Base-by-base conservation (phyloP, 225 moss, liverwort and hornwort genomes). In the Lunularia cruciata region DNA sequence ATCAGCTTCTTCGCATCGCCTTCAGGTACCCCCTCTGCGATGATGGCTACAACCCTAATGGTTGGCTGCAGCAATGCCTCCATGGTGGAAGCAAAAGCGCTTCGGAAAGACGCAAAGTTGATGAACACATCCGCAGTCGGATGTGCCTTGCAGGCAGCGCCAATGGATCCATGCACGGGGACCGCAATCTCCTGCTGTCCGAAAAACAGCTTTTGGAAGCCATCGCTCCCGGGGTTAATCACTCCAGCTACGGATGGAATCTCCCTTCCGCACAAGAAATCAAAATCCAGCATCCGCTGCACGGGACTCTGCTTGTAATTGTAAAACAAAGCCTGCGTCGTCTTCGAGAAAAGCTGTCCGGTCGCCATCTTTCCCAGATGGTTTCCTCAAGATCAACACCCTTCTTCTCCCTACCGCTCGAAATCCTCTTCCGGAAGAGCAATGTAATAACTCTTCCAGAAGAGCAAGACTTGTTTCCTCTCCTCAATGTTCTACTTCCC, bases 61-160 rank as follows among this genome's bases (percentile, higher is more conserved):
- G 91, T 94, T 32, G 89, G 85, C 76, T 94, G 91, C 78, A 80
- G 76, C 18, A 94, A 78, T 33, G 94, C 94, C 69, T 94, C 94
- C 87, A 94, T 91, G 9, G 94, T 89, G 27, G 91, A 94, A 19
- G 85, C 84, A 60, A 87, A 94, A 3, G 94, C 91, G 76, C 94
- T 94, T 49, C 90, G 86, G 63, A 94, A 91, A 32, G 91, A 94
- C n/a, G 94, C 89, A 57, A 94, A 94, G 82, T 94, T 94, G 89
- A 94, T 85, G 82, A 94, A 94, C 59, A 94, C 91, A 83, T 94
- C 91, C n/a, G 94, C 91, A 38, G 94, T 94, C 39, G 91, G 79
- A 61, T 94, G 94, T 28, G 74, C 71, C 80, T 89, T 94, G 82
- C 87, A 87, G 20, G 94, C 89, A 49, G 84, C 76, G 28, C 70